Percentiles rank a stretch among this genome's conserved stretches.
These are phyloP conservation scores for Dryas octopetala DNA, from an alignment of 306 rosid genomes.

Conservation along the genomic window DNA sequence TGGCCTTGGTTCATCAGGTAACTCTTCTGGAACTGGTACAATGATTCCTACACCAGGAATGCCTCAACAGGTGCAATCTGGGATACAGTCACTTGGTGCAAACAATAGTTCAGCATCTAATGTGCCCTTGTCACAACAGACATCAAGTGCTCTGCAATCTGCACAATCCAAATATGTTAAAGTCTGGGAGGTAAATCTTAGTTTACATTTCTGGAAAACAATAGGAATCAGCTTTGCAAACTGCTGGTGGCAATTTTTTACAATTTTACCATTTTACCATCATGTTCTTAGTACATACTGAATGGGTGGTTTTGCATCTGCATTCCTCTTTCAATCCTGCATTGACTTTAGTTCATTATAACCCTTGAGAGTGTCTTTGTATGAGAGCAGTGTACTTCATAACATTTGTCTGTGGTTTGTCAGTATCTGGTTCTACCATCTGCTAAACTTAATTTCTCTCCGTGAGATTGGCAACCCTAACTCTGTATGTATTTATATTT, in stretches of 20 bases:
- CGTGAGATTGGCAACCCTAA: too few species aligned
- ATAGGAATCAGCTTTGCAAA: slow-evolving; percentile 11
- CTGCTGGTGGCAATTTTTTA: not conserved
- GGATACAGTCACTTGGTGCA: slow-evolving; percentile 63
- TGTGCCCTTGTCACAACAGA: slow-evolving; percentile 70
- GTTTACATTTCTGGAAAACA: not conserved
- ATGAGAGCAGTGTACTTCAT: too few species aligned
- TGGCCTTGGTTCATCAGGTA: slow-evolving; percentile 72
- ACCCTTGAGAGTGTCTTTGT: too few species aligned
- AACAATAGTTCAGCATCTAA: slow-evolving; percentile 62
- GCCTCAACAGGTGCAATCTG: slow-evolving; percentile 77
- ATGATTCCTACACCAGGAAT: slow-evolving; percentile 99
- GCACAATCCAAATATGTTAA: slow-evolving; percentile 84
- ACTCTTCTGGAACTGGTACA: slow-evolving; percentile 80
- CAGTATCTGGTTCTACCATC: too few species aligned
- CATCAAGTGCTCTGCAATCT: slow-evolving; percentile 64
- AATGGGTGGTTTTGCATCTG: too few species aligned
- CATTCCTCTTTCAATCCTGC: too few species aligned
- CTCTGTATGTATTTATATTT: too few species aligned
- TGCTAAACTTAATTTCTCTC: too few species aligned
- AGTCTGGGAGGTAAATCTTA: slow-evolving; percentile 90
- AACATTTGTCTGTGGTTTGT: too few species aligned
- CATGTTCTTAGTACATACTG: too few species aligned
- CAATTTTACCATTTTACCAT: too few species aligned
- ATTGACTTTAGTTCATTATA: too few species aligned